Evolutionary conservation across 371 early-diverging fungal genomes (phyloP).

Genomic region (Nematocida sp.): DNA sequence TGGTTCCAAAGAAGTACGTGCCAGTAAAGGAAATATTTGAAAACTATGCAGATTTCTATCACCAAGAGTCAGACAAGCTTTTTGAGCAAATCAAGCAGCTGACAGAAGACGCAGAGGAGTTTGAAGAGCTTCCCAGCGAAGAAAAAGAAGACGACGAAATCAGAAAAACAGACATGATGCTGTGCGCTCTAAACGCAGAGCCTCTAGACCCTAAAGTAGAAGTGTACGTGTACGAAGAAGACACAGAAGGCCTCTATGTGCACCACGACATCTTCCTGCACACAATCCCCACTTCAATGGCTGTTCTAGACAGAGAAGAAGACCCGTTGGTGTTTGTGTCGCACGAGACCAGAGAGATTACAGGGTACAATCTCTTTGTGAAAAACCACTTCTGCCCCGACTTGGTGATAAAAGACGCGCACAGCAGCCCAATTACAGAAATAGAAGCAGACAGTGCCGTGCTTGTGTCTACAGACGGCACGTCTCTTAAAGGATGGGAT

Average conservation of each 20-base stretch:
- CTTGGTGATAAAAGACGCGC: conserved; percentile 1
- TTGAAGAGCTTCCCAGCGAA: conserved; percentile 41
- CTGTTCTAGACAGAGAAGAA: conserved; percentile 25
- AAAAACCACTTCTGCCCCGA: conserved; percentile 44
- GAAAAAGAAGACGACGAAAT: conserved; percentile 50
- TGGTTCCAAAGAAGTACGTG: conserved; percentile 9
- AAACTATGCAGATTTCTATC: conserved; percentile 27
- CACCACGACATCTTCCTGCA: conserved; percentile 50
- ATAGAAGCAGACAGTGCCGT: not conserved
- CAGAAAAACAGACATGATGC: conserved; percentile 15
- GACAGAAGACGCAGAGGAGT: not conserved
- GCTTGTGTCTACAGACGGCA: not conserved
- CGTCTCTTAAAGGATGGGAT: conserved; percentile 26
- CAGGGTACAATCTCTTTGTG: conserved; percentile 43
- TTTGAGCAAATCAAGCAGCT: not conserved
- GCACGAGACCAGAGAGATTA: conserved; percentile 15
- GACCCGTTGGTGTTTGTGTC: conserved; percentile 35
- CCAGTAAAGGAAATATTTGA: conserved; percentile 29
- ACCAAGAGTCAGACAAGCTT: conserved; percentile 24
- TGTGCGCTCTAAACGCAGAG: conserved; percentile 1
- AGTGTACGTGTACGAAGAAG: conserved; percentile 15
- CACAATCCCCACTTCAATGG: conserved; percentile 17
- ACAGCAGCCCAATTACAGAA: not conserved
- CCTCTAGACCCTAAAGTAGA: conserved; percentile 13
- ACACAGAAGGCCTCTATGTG: conserved; percentile 40